A percentile compares a stretch with the other conserved stretches of the same genome.
These are phyloP conservation scores for Nakataea oryzae DNA, from an alignment of 2,329 filamentous ascomycete species.

Conservation along the genomic window DNA sequence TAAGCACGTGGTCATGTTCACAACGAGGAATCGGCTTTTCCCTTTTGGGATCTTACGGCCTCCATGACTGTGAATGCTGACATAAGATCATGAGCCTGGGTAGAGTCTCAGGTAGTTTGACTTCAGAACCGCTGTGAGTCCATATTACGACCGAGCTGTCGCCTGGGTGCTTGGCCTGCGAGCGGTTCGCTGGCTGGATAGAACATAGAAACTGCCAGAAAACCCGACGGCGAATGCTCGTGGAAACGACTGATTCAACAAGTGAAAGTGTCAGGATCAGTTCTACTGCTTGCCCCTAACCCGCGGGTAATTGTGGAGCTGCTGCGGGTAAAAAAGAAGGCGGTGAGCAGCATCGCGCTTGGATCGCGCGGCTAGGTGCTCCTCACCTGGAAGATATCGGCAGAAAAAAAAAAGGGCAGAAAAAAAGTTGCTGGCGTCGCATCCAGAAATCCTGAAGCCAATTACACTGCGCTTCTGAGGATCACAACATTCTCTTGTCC, in stretches of 20 bases:
- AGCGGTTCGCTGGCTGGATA: not conserved
- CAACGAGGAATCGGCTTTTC: not conserved
- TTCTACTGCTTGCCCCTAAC: not conserved
- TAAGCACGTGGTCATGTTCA: not conserved
- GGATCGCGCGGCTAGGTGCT: not conserved
- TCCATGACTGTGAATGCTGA: not conserved
- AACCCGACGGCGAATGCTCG: no score
- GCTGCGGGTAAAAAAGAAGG: not conserved
- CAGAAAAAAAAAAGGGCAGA: constrained; percentile 11
- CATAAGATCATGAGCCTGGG: not conserved
- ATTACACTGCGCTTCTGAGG: not conserved
- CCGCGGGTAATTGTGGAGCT: not conserved
- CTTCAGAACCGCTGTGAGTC: no score
- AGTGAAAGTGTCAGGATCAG: no score
- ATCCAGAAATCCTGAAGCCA: not conserved
- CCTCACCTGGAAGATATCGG: constrained; percentile 2
- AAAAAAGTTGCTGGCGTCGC: constrained; percentile 2
- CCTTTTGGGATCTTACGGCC: not conserved
- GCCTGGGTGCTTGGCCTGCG: not conserved
- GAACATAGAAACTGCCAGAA: no score
- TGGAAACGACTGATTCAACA: no score
- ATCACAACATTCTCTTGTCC: not conserved
- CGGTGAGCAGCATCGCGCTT: not conserved
- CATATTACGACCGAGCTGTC: not conserved
- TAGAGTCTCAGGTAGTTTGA: not conserved